Percentiles rank a stretch among this genome's conserved stretches.
Evolutionary conservation across 2,329 filamentous ascomycete genomes (phyloP).

Genomic region (Fusarium tanahbumbuense): DNA sequence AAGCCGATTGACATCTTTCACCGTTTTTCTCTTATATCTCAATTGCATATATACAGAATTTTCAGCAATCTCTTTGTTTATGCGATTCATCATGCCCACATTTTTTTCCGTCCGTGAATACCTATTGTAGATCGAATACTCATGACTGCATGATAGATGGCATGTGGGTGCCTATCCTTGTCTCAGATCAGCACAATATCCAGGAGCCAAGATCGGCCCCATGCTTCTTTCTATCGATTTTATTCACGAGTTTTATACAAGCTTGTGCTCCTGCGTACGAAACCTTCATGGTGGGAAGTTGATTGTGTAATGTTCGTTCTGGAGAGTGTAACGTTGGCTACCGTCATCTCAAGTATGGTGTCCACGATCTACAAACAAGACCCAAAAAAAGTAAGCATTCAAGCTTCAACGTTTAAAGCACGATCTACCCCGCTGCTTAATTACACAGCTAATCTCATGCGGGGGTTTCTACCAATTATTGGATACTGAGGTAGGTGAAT

Average conservation of each 20-base stretch:
- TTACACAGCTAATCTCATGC: neutral
- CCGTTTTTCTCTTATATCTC: neutral
- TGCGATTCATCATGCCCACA: constrained; percentile 1
- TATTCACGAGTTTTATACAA: neutral
- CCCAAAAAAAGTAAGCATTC: constrained; percentile 8
- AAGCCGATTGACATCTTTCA: neutral
- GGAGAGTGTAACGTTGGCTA: neutral
- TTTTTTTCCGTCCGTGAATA: neutral
- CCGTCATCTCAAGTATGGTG: neutral
- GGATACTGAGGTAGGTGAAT: neutral
- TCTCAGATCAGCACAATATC: constrained; percentile 31
- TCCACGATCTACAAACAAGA: neutral
- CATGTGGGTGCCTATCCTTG: constrained; percentile 31
- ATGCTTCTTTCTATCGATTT: constrained; percentile 3
- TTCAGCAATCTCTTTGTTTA: neutral
- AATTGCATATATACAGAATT: neutral
- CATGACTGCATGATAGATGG: constrained; percentile 21
- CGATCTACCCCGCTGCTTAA: constrained; percentile 3
- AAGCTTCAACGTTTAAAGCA: neutral
- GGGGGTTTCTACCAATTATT: constrained; percentile 2
- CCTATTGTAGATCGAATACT: constrained; percentile 2
- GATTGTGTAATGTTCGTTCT: neutral
- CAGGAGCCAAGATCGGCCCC: constrained; percentile 17
- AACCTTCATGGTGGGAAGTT: neutral
- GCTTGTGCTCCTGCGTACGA: neutral